These are phyloP conservation scores for Lavandula angustifolia DNA, from an alignment of 257 asterid species.

Conservation along the genomic window DNA sequence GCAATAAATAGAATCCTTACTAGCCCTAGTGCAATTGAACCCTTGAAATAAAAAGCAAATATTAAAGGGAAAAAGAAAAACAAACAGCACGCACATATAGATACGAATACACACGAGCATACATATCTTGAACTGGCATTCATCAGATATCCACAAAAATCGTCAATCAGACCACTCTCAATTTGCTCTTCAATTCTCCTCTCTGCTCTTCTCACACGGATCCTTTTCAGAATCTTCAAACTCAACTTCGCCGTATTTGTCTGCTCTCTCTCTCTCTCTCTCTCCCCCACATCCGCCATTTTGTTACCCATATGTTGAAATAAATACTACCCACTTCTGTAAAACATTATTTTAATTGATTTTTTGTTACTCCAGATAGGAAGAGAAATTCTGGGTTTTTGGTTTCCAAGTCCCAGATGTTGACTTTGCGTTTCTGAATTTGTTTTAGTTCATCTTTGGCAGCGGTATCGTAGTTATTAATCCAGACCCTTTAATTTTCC, in stretches of 20 bases:
- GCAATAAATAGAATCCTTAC: neutral
- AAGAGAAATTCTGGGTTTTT: slow-evolving; percentile 27
- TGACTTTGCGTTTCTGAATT: slow-evolving; percentile 35
- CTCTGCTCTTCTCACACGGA: slow-evolving; percentile 38
- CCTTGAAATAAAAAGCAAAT: neutral
- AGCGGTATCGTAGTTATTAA: slow-evolving; percentile 25
- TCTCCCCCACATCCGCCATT: slow-evolving; percentile 27
- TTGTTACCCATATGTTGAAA: slow-evolving; percentile 9
- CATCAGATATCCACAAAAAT: slow-evolving; percentile 24
- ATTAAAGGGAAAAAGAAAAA: neutral
- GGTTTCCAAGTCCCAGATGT: slow-evolving; percentile 34
- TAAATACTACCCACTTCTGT: slow-evolving; percentile 24
- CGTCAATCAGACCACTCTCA: slow-evolving; percentile 31
- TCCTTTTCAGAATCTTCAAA: slow-evolving; percentile 34
- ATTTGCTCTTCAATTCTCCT: slow-evolving; percentile 31
- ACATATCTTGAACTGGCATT: slow-evolving; percentile 26
- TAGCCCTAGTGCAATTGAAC: neutral
- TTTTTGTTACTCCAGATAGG: slow-evolving; percentile 20
- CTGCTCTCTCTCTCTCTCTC: slow-evolving; percentile 5
- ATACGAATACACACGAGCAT: neutral
- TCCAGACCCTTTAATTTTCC: slow-evolving; percentile 28
- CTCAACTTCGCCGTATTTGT: slow-evolving; percentile 39
- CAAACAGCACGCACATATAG: neutral
- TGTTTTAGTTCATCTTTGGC: slow-evolving; percentile 13
- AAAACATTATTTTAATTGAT: slow-evolving; percentile 4